Base-by-base conservation (phyloP, 371 early-diverging fungal species). In the Cokeromyces recurvatus region DNA sequence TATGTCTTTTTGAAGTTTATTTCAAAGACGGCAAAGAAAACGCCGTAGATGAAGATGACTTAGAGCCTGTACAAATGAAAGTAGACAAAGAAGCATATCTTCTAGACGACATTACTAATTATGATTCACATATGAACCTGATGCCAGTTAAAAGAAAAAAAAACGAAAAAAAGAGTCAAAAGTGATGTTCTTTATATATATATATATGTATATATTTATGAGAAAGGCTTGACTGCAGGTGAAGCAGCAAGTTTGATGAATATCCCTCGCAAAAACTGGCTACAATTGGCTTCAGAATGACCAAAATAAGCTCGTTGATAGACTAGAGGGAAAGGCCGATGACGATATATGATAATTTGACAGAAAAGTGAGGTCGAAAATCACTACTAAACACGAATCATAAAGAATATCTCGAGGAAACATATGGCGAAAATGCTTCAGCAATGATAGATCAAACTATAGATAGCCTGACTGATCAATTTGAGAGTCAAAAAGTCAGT, bases 341-440 rank as follows among this genome's bases (percentile, higher is more conserved):
- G 38, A 46, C 17, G 19, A 11, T 11, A 27, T 5, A 27, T 16
- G 32, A 41, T 1, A 32, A 48, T 32, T 32, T 32, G 24, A 39
- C 34, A 1, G 17, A 48, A 16, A 48, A 34, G 10, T 3, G 24
- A 40, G 31, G 40, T 23, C 1, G 41, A 15, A 40, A 48, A 16
- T 1, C 29, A 41, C 3, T 41, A 10, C 17, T 48, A 22, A 39
- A 27, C 14, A 41, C 2, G 8, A 14, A 48, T 40, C 48, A 48
- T 24, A 48, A 48, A 41, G 15, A 22, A 15, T 21, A 34, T 48
- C 48, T 48, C 23, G 39, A 40, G 35, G 22, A 48, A n/a, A 15
- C 40, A 23, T 48, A 40, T 23, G 48, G 35, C 22, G 48, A 40
- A 15, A 41, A 39, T 38, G n/a, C 41, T 22, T 48, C 41, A 41